Evolutionary conservation across 1,284 basidiomycete genomes (phyloP).

Genomic region (Boletus semigastroideus): DNA sequence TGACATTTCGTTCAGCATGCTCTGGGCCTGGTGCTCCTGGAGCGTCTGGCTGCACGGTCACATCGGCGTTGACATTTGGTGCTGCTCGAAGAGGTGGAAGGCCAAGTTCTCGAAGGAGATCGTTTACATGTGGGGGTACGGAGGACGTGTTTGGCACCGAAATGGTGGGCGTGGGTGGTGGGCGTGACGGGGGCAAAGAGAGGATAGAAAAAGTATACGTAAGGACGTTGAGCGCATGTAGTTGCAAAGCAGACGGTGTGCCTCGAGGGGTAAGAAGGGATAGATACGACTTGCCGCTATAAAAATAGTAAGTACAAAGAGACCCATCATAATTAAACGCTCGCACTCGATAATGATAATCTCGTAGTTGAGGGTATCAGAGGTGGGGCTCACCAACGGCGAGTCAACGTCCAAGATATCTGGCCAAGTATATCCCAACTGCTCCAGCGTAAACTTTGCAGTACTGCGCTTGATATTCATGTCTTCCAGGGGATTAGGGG

Average conservation of each 20-base stretch:
- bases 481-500: constrained; percentile 10
- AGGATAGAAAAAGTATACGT: constrained; percentile 66
- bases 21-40: constrained; percentile 19
- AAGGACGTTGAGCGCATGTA: constrained; percentile 69
- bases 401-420: constrained; percentile 54
- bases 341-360: constrained; percentile 52
- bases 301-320: constrained; percentile 9
- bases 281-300: constrained; percentile 62
- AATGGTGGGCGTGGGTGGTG: constrained; percentile 23
- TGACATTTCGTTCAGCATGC: constrained; percentile 26
- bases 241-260: constrained; percentile 58
- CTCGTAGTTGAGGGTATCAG: constrained; percentile 61
- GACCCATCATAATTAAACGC: not conserved
- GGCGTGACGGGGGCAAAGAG: constrained; percentile 35
- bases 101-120: constrained; percentile 61
- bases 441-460: constrained; percentile 34
- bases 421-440: constrained; percentile 63
- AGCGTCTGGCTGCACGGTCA: constrained; percentile 19
- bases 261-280: constrained; percentile 48
- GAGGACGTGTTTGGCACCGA: constrained; percentile 9
- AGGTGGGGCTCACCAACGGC: constrained; percentile 22
- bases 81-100: constrained; percentile 47
- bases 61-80: constrained; percentile 32
- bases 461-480: constrained; percentile 7
- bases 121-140: constrained; percentile 48